Conservation (phyloP, 768 basidiomycete genomes). For the Ephemerocybe angulata region DNA sequence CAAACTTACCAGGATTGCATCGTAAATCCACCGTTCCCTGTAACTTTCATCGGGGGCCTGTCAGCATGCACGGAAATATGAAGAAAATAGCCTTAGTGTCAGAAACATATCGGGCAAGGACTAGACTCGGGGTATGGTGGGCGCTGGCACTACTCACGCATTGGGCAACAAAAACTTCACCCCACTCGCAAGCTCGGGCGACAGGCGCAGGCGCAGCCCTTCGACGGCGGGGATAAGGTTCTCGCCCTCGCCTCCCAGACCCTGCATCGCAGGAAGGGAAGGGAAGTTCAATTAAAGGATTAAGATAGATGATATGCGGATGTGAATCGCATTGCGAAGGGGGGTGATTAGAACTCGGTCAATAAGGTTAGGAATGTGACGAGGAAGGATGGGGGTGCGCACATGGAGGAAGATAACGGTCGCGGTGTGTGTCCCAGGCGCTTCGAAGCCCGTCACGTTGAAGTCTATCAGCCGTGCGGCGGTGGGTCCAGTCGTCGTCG, state of each 20-base stretch:
- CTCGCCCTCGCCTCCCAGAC: not conserved
- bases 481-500: not conserved
- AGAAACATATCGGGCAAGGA: too few species aligned
- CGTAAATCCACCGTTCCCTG: not conserved
- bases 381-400: not conserved
- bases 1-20: not conserved
- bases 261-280: not conserved
- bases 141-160: constrained; percentile 1
- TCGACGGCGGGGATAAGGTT: not conserved
- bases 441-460: not conserved
- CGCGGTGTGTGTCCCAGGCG: constrained; percentile 3
- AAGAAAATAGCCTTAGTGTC: not conserved
- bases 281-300: too few species aligned
- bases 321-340: too few species aligned
- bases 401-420: constrained; percentile 7
- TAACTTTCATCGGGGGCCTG: not conserved
- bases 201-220: not conserved
- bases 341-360: too few species aligned
- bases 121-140: too few species aligned
- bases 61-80: not conserved
- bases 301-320: too few species aligned
- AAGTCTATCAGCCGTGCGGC: not conserved
- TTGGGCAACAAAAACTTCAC: constrained; percentile 2
- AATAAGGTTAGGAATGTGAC: not conserved
- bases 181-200: not conserved